Evolutionary conservation across 805 yeast species (phyloP).

Genomic region (Huiozyma naganishii): DNA sequence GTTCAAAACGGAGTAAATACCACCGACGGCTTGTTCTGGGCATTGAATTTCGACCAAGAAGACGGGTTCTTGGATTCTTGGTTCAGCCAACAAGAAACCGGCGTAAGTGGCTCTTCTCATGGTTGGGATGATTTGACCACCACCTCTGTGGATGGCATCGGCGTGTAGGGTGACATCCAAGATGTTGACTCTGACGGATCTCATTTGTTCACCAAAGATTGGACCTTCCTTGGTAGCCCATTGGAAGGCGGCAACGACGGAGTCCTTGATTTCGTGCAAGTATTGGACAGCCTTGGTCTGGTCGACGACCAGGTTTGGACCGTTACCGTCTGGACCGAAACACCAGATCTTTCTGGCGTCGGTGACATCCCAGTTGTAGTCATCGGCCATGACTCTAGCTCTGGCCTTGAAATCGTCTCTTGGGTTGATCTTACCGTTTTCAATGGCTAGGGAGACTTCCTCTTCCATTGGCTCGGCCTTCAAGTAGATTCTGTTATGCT

Average conservation of each 20-base stretch:
- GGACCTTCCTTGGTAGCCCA: conserved; percentile 99
- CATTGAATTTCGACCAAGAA: conserved; percentile 99
- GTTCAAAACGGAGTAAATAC: conserved; percentile 99
- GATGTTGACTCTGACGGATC: conserved; percentile 95
- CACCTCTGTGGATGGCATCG: conserved; percentile 99
- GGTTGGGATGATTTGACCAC: conserved; percentile 99
- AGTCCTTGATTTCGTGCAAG: conserved; percentile 97
- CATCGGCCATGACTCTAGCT: conserved; percentile 98
- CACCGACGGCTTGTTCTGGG: conserved; percentile 99
- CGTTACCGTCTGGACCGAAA: conserved; percentile 99
- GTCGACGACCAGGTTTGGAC: conserved; percentile 97
- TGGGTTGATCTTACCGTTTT: conserved; percentile 82
- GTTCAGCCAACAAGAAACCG: conserved; percentile 94
- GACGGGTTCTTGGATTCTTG: conserved; percentile 98
- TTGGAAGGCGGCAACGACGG: conserved; percentile 99
- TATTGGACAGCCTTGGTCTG: conserved; percentile 99
- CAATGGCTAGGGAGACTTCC: conserved; percentile 87
- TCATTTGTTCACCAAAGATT: conserved; percentile 88
- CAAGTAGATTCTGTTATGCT: conserved; percentile 98
- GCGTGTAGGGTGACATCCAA: conserved; percentile 99
- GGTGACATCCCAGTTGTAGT: conserved; percentile 98
- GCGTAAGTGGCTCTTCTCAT: conserved; percentile 99
- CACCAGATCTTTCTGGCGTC: conserved; percentile 99
- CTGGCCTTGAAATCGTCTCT: conserved; percentile 98
- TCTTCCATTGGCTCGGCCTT: conserved; percentile 95